Base-by-base conservation (phyloP, 257 asterid genomes). In the Nicotiana tabacum region DNA sequence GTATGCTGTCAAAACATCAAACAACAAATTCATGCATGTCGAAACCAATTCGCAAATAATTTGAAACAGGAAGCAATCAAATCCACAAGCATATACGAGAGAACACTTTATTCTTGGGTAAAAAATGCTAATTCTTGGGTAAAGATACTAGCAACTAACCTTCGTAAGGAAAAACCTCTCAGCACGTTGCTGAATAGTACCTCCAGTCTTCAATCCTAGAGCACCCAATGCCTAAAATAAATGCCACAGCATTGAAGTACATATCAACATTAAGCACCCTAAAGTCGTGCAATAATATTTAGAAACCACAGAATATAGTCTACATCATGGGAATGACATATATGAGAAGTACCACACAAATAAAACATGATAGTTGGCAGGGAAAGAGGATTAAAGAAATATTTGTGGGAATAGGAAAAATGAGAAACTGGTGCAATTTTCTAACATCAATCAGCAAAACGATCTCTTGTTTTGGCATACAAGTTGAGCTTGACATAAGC, bases 171-270 rank as follows among this genome's bases (percentile, higher is more conserved):
- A 93, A 83, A 91, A 93, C 90, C 99, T 93, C 90, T 96, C 97
- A 29, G 98, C 98, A 83, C 98, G 98, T 91, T 94, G 98, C 85
- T 87, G 89, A 82, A 91, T 70, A 13, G 99, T 96, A 46, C 98
- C 99, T 72, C 99, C 99, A 1, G 96, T 85, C 89, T 96, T 96
- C 92, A 96, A 88, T 81, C 99, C 98, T 82, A 93, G 90, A 46
- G 94, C 92, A 88, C 95, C 92, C 91, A 96, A 85, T 68, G 96
- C 97, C 98, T 96, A 82, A 30, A 74, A 43, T 55, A 80, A 43
- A 81, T 64, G 77, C 83, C 51, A 77, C 80, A 79, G 78, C 82
- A 83, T 79, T 66, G 60, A 77, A 39, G 79, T 12, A 51, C 27
- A 3, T 6, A 15, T 51, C 64, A 27, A 76, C 64, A 65, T 27